Evolutionary conservation across 1,284 basidiomycete genomes (phyloP), one percentile per base, ranked within the genome.

Genomic region (Cryptococcus wingfieldii): DNA sequence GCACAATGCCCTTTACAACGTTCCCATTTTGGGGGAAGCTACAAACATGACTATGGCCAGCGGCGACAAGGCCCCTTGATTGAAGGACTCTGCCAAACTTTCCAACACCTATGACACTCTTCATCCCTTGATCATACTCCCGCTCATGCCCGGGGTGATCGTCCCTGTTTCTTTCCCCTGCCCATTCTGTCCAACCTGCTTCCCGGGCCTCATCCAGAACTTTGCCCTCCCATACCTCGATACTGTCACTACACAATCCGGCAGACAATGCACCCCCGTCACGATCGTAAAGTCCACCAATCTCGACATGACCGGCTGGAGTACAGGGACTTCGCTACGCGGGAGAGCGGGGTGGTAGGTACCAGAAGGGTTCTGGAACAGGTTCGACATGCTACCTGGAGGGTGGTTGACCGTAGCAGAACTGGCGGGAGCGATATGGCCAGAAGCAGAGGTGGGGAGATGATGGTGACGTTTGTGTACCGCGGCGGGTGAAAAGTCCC

Each of bases 231-330:
- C 89, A 1, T 78, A 75, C 68, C 86, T 86, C 1, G 84, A 86
- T 27, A 86, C 82, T 0, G 90, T 92, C 38, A 92, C 72, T n/a
- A 95, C 76, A 18, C 83, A 84, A 14, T 84, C 83, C 1, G 87
- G 84, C 23, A 88, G 81, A 77, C 93, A 91, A 34, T 81, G 72
- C 23, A 92, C 74, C 46, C 80, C 81, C 1, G 87, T 84, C 42
- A 91, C 79, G 53, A 91, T 79, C 62, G 90, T 89, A 54, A 83
- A 80, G 55, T 91, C 90, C 31, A 90, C 79, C 38, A 85, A 81
- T 69, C 92, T 90, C 9, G 88, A 81, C 64, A 95, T 79, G 38
- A 95, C 89, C 27, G 93, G 93, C 69, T 96, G 93, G 3, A 96
- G 84, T 28, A 90, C 83, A 4, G 92, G 88, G 7, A 95, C 86